Base-by-base conservation (phyloP, 1,139 yeast species). In the Diutina neorugosa region DNA sequence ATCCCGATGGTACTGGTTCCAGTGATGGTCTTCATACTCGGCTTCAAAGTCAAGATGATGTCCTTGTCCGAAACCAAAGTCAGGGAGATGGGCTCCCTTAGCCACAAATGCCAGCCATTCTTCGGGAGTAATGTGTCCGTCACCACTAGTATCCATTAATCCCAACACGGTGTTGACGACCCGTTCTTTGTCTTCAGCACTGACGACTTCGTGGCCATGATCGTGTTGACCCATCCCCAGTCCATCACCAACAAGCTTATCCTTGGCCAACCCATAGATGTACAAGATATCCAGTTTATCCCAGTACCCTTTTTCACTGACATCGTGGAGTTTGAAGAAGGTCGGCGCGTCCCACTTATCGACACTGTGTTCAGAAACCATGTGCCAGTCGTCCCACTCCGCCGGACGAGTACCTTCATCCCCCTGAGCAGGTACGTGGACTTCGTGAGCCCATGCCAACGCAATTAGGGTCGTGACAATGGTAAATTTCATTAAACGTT, bases 1-100 rank as follows among this genome's bases (percentile, higher is more conserved):
- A 57, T 86, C 81, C 53, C 83, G 79, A 66, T 93, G 98, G 65
- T 78, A 87, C 66, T 89, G 74, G 57, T 83, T 80, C 97, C 98
- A 93, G 66, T 93, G 98, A 65, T 93, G 98, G 57, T 87, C 83
- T 62, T 91, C 97, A 63, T 90, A 91, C 64, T 91, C 98, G 59
- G 81, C 78, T 67, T 93, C 98, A 63, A 90, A 93, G 68, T 89
- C 96, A 52, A 91, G 85, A 68, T 91, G 98, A 64, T 91, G 98
- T 18, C 98, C 98, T n/a, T 88, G 93, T 20, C 97, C 98, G 57
- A 84, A 83, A 8, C 96, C 96, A 65, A 90, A 82, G 66, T 93
- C 98, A 1, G 98, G 98, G 63, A 93, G 77, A 58, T 79, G 80
- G 1, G 86, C 85, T 5, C 95, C 95, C 8, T 67, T 68, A 2